Evolutionary conservation across 176 grass and related monocot genomes (phyloP), one percentile per base, ranked within the genome.

Genomic region (Aechmea fasciata): DNA sequence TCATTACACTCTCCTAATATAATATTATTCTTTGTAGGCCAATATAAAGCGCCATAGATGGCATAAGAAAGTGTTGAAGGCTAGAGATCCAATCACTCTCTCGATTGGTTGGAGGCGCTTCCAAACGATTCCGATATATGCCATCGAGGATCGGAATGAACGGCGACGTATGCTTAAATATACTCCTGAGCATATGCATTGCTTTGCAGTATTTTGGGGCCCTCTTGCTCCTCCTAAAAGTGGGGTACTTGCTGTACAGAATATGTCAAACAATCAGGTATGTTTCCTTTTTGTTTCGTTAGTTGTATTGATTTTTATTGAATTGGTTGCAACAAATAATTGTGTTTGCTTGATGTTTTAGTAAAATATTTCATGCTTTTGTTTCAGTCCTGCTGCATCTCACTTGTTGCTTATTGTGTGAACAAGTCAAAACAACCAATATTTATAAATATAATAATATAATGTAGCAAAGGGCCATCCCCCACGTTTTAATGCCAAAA

Each of bases 131-230:
- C 94, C 94, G 79, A 81, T 93, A 20, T 99, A 99, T 75, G 79
- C 89, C 47, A 88, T 90, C 64, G 89, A 99, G 80, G 94, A 99
- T 78, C 76, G 47, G 19, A 97, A 97, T 85, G 89, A 79, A 18
- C 76, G 86, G 51, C 81, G 92, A 24, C 86, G 94, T 68, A 99
- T 93, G 94, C 89, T 99, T 48, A 99, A 99, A 72, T 99, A 99
- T 78, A 99, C 94, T 68, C 89, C 89, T 57, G 94, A 99, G 69
- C 94, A 99, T 76, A 99, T 99, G 94, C 84, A 90, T 87, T 99
- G 94, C 62, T 85, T 99, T 80, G 89, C 94, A 48, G 90, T 93
- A 84, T 99, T 93, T 73, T 99, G 69, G 89, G 94, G 94, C 18
- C 94, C 94, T 65, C 94, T 99, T 77, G 84, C 87, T 76, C 94